Evolutionary conservation across 805 yeast species (phyloP), one percentile per base, ranked within the genome.

Genomic region (Metschnikowia drakensbergensis): DNA sequence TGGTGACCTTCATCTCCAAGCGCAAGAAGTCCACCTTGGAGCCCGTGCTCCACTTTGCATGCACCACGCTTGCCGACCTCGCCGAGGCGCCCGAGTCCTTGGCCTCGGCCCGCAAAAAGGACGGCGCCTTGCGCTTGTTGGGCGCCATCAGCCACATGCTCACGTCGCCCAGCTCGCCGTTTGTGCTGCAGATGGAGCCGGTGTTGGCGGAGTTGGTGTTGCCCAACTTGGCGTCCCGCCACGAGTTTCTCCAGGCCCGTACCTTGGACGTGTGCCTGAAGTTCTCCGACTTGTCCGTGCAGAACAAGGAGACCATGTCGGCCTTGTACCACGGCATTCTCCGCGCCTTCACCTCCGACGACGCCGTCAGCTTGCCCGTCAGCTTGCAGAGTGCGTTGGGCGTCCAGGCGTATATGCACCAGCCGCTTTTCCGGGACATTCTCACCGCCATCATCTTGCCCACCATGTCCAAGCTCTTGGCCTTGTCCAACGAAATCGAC

Each of bases 331-430:
- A 68, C 35, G 71, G 72, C 3, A 66, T 73, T 22, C 54, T 71
- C 28, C 53, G 55, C 2, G 64, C 64, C 38, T 72, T 72, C 49
- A 55, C 55, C 39, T 34, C 60, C 9, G 58, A 60, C 17, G 57
- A 55, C 7, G 39, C 55, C 31, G 51, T 38, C 34, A 69, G 86
- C 48, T 66, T 81, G 45, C 96, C 97, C 0, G 88, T 89, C 3
- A 86, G 83, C 62, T 76, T 92, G 42, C 87, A 88, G 60, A 90
- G 92, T 13, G 88, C 97, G 0, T 69, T 89, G 48, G 94, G 96
- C 0, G 72, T 92, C 45, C 97, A 91, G 69, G 82, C 91, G 1
- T 85, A 85, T 58, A 76, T 89, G 44, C 75, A 75, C 30, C 76
- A 81, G 40, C 81, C 80, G 0, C 79, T 78, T 42, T 88, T 91